Evolutionary conservation across 805 yeast species (phyloP), one percentile per base, ranked within the genome.

Genomic region (Aciculoconidium aculeatum): DNA sequence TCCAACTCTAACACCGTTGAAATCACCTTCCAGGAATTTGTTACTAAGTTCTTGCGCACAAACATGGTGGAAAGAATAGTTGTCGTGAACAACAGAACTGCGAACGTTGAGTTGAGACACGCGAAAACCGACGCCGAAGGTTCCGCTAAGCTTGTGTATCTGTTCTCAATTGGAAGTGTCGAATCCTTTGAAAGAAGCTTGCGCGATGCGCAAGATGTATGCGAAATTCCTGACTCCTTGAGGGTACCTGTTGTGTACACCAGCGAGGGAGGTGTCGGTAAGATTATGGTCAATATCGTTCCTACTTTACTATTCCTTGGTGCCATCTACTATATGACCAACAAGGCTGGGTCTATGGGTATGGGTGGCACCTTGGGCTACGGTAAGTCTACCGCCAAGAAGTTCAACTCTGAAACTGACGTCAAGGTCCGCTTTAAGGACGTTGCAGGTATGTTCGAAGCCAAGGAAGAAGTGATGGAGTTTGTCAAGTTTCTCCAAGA

Each of bases 391-490:
- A 84, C 83, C 34, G 97, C 97, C 4, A 84, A 86, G 53, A 69
- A 78, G 39, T 90, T 90, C 65, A 90, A 92, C 55, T 84, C 81
- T 51, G 96, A 92, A 42, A 80, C 88, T 2, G 94, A 86, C 39
- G 83, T 92, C 37, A 85, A 84, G 51, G 80, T 86, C 29, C 80
- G 78, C 53, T 92, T 92, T 51, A 75, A 79, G 45, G 97, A 94
- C 55, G 98, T 92, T 29, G 98, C 98, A 1, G 99, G 99, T 30
- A 83, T 90, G 67, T 82, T 80, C 38, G 99, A 92, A 61, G 95
- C 98, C 7, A 92, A 92, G 58, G 90, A 80, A 42, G 99, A 92
- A 60, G 88, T 92, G 39, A 85, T 87, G 95, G 99, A 92, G 58
- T 92, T 92, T 67, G 99, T 92, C 30, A 77, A 80, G 44, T 92